Conservation (phyloP, 495 filamentous ascomycete genomes). For the Talaromyces ruber region DNA sequence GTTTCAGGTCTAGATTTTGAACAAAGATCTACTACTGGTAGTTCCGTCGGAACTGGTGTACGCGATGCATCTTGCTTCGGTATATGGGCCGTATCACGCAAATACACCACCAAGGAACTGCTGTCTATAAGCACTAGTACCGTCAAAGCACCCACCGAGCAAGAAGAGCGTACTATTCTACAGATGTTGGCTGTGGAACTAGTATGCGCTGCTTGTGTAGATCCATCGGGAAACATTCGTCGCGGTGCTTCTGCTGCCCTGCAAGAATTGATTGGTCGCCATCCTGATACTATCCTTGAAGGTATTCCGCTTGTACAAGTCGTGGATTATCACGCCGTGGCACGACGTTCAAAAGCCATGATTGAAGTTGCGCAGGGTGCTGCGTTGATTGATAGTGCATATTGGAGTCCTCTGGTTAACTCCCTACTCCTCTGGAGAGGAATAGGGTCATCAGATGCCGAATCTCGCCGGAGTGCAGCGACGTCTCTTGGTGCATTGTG, state of each 20-base stretch:
- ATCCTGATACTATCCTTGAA: conserved; percentile 71
- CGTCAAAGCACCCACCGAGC: conserved; percentile 19
- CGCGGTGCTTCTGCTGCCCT: conserved; percentile 87
- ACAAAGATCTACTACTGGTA: conserved; percentile 70
- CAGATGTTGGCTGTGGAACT: conserved; percentile 75
- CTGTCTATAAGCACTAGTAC: conserved; percentile 44
- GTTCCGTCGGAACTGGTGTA: conserved; percentile 84
- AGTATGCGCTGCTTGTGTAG: conserved; percentile 72
- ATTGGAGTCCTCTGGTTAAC: conserved; percentile 61
- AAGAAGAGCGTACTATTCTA: conserved; percentile 38
- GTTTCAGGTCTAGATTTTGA: conserved; percentile 75
- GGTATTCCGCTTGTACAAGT: conserved; percentile 81
- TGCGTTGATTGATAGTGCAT: conserved; percentile 52
- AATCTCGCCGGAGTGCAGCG: conserved; percentile 64
- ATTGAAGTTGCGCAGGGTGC: conserved; percentile 62
- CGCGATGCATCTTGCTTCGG: conserved; percentile 94
- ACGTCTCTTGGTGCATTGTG: conserved; percentile 55
- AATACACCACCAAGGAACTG: conserved; percentile 76
- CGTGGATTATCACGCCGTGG: conserved; percentile 90
- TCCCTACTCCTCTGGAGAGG: conserved; percentile 84
- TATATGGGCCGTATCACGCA: conserved; percentile 82
- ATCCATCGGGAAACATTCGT: conserved; percentile 86
- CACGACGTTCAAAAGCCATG: conserved; percentile 74
- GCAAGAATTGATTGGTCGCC: conserved; percentile 88
- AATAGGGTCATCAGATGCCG: conserved; percentile 63